Evolutionary conservation across 2,329 filamentous ascomycete genomes (phyloP).

Genomic region (Colletotrichum sp.): DNA sequence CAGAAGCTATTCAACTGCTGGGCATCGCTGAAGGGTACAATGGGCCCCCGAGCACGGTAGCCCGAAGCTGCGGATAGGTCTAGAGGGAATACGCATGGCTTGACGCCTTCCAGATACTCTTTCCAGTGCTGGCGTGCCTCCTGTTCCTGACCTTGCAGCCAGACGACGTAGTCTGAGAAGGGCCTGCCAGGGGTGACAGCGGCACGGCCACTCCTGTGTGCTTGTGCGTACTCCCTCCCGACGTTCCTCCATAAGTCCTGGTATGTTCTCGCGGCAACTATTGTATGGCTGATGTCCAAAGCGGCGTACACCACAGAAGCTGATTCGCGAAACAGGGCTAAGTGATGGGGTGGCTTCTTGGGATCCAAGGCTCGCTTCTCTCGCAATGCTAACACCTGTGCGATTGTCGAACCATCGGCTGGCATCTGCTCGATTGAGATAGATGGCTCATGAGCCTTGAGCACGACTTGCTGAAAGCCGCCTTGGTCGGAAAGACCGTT

Average conservation of each 20-base stretch:
- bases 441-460: neutral
- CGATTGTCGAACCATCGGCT: neutral
- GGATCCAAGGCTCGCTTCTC: neutral
- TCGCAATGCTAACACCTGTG: fast-evolving
- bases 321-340: neutral
- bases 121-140: neutral
- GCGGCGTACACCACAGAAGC: neutral
- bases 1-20: neutral
- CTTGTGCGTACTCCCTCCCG: neutral
- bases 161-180: neutral
- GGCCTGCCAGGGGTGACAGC: neutral
- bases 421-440: neutral
- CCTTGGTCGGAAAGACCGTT: neutral
- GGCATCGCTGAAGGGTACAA: neutral
- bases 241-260: neutral
- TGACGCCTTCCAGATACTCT: neutral
- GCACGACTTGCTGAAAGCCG: neutral
- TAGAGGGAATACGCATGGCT: neutral
- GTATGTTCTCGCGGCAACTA: neutral
- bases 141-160: neutral
- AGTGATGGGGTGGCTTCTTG: neutral
- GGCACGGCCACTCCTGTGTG: fast-evolving
- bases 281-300: neutral
- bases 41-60: neutral
- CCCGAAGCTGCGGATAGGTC: neutral